Evolutionary conservation across 768 basidiomycete genomes (phyloP).

Genomic region (Cubamyces sp.): DNA sequence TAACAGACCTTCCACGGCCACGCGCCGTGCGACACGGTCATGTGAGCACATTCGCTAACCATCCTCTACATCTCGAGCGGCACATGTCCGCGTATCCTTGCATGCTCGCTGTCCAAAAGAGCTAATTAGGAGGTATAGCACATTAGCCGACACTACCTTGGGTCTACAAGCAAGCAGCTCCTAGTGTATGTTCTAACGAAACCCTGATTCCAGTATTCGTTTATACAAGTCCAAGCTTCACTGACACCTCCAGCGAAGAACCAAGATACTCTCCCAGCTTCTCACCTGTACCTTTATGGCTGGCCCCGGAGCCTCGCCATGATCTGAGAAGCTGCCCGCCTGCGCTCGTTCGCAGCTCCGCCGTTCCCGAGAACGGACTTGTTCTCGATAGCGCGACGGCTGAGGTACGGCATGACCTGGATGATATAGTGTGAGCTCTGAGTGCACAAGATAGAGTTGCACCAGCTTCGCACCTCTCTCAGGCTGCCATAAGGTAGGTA

Average conservation of each 20-base stretch:
- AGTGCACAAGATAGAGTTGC: not conserved
- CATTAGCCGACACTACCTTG: slow-evolving; percentile 8
- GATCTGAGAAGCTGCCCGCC: slow-evolving; percentile 57
- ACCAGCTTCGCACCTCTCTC: slow-evolving; percentile 49
- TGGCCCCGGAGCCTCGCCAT: slow-evolving; percentile 43
- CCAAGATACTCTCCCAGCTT: no score
- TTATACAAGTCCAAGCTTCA: not conserved
- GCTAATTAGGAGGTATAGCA: not conserved
- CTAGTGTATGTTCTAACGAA: slow-evolving; percentile 3
- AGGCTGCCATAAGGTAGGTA: slow-evolving; percentile 80
- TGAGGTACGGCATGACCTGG: slow-evolving; percentile 88
- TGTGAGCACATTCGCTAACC: not conserved
- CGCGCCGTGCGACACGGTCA: slow-evolving; percentile 6
- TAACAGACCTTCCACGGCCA: not conserved
- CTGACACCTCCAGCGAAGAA: not conserved
- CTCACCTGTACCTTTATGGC: no score
- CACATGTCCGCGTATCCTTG: not conserved
- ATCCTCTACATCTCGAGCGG: not conserved
- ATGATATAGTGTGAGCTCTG: slow-evolving; percentile 5
- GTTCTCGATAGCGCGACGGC: slow-evolving; percentile 90
- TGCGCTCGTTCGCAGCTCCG: slow-evolving; percentile 66
- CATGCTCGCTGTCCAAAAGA: not conserved
- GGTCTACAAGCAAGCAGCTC: slow-evolving; percentile 1
- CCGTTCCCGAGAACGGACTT: slow-evolving; percentile 84
- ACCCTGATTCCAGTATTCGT: not conserved